Base-by-base conservation (phyloP, 2,329 filamentous ascomycete species). In the Capronia coronata region DNA sequence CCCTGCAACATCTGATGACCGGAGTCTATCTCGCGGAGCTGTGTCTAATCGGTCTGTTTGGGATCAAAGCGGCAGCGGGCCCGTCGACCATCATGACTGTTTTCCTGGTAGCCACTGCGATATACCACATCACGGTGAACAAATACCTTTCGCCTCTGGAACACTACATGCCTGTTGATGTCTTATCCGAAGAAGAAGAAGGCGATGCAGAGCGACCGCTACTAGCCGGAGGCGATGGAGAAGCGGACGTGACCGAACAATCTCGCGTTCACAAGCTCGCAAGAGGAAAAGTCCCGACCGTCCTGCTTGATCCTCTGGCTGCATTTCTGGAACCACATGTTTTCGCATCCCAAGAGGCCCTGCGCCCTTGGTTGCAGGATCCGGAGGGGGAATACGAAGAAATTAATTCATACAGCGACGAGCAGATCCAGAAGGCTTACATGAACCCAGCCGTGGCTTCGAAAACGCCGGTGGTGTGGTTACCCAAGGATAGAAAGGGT, bases 21-120 rank as follows among this genome's bases (percentile, higher is more conserved):
- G 89, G 91, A 9, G 69, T 96, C 23, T 96, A 97, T 65, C 76
- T 96, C 19, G 83, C 86, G 1, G 82, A 94, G 61, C 68, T 93
- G 11, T 91, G 87, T 68, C 76, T 96, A 67, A 83, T 95, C 56
- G 90, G 89, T 18, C 75, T 96, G 1, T 90, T 95, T 61, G 84
- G 78, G 34, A 78, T 22, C 43, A 59, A 56, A 32, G 45, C 54
- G 29, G 58, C 54, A 2, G 18, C 51, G 16, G 84, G 82, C 0
- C 86, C 87, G 0, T 68, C 89, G 51, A 71, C 89, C 16, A 70
- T 93, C 37, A 88, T 90, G 79, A 74, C 85, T 13, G 63, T 84
- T 13, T 85, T 89, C 68, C 71, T 89, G 4, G 65, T 94, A 57
- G 82, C 90, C 63, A 91, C 85, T 0, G 69, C 79, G 1, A 73